Base-by-base conservation (phyloP, 164 flowering plant species). In the Paratinospora sagittata region DNA sequence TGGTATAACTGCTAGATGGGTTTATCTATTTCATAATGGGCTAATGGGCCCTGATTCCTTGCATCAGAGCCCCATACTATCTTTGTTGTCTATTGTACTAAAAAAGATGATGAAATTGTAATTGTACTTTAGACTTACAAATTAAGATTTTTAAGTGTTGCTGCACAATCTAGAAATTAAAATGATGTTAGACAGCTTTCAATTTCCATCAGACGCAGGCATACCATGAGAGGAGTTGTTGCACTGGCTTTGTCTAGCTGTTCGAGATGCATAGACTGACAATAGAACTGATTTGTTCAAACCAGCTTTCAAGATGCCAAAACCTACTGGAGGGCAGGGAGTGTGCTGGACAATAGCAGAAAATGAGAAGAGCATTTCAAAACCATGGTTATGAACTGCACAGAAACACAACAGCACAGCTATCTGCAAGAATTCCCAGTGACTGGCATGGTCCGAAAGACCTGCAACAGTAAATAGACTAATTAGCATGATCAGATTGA, bases 241-340 rank as follows among this genome's bases (percentile, higher is more conserved):
- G 47, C 47, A 70, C 30, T 72, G 81, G 67, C 77, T 74, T 66
- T 81, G 78, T 67, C 77, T 78, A 63, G 70, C 70, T 27, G 81
- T 72, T 82, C 89, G 45, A 23, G 89, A 81, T 30, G 93, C 70
- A 82, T 91, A 96, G 47, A 96, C 93, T 61, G 96, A 91, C 77
- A 93, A 78, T 36, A 96, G 78, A 81, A 96, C 97, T 67, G 97
- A 96, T 85, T 90, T 96, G 81, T 82, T 91, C 76, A 96, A 80
- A 78, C 99, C 99, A 80, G 97, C 99, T 87, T 82, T 91, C 83
- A 96, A 75, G 71, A 96, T 88, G 83, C 98, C 86, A 80, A 93
- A 90, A 69, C 99, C 99, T 75, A 91, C 69, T 7, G 98, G 99
- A 76, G 80, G 88, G 77, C 81, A 73, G 37, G 97, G 93, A 34